Evolutionary conservation across 495 filamentous ascomycete genomes (phyloP), one percentile per base, ranked within the genome.

Genomic region (Aspergillus ostianus): DNA sequence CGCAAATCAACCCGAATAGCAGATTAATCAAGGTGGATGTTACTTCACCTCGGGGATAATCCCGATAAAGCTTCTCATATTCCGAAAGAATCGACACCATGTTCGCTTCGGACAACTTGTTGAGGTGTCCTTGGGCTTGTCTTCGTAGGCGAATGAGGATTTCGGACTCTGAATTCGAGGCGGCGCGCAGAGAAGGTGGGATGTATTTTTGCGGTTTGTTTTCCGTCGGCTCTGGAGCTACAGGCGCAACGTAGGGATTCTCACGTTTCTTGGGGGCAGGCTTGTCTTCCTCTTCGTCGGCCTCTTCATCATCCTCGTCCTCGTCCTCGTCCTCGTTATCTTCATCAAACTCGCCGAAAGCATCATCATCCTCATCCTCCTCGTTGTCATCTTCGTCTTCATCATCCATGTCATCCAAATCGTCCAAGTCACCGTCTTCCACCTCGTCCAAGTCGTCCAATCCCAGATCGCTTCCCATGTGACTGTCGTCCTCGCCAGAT

Each of bases 71-170:
- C 62, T 88, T 83, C 70, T 94, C 90, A 19, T 96, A 79, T 30
- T 95, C 91, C 4, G 79, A 76, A 7, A 97, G 74, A 52, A 97
- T 93, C 15, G 88, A 84, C 6, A 94, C 70, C 61, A 98, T 69
- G 64, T 91, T 97, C 4, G 91, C 85, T 68, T 97, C 93, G 1
- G 95, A 96, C 47, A 98, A 75, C 66, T 93, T 88, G 76, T 98
- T 98, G 60, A 98, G 79, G 10, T 94, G 80, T 70, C 94, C 94
- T 63, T 97, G 91, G 17, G 88, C 82, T 67, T 93, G 89, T 53
- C 92, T 84, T 52, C 84, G 85, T 47, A 98, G 73, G 20, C 88
- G 85, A 6, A 80, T 78, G 8, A 90, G 79, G 32, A 83, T 78
- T 68, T 96, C 91, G 1, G 81, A 77, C 52, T 90, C 86, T 1